Conservation (phyloP, 2,329 filamentous ascomycete species). For the Arthrinium puccinioides region DNA sequence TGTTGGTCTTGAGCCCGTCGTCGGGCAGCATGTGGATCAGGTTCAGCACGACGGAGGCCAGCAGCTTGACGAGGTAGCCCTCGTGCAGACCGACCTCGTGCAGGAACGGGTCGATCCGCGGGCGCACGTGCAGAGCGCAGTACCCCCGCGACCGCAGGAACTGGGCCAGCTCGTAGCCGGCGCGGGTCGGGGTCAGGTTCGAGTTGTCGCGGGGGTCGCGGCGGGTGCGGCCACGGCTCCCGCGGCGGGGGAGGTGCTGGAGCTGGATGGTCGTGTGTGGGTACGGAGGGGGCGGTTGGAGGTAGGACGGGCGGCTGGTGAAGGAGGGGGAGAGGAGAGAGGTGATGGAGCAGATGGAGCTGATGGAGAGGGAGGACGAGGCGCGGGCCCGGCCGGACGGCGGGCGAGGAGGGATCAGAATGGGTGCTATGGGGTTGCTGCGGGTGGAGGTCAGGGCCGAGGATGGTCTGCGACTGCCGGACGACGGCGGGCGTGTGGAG, state of each 20-base stretch:
- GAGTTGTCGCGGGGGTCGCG: neutral
- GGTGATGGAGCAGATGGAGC: neutral
- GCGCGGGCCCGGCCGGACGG: too few relatives aligned
- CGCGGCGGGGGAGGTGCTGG: too few relatives aligned
- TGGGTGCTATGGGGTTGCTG: too few relatives aligned
- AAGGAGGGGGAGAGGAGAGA: neutral
- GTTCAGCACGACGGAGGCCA: conserved; percentile 2
- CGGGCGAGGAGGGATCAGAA: too few relatives aligned
- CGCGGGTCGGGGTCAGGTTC: neutral
- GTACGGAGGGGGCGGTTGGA: neutral
- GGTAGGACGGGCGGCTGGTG: neutral
- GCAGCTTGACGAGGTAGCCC: conserved; percentile 2
- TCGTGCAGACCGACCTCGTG: neutral
- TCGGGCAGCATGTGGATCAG: neutral
- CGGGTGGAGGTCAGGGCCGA: too few relatives aligned
- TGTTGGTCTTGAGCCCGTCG: neutral
- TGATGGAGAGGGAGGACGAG: neutral
- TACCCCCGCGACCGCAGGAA: conserved; percentile 3
- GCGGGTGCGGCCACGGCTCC: neutral
- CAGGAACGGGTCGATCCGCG: conserved; percentile 1
- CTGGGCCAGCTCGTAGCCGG: conserved; percentile 4
- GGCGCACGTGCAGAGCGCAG: conserved; percentile 1
- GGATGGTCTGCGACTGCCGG: too few relatives aligned
- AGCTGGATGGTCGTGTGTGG: neutral
- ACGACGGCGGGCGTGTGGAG: too few relatives aligned